These are phyloP conservation scores for Alternaria ventricosa DNA, from an alignment of 2,329 filamentous ascomycete species.

Conservation along the genomic window DNA sequence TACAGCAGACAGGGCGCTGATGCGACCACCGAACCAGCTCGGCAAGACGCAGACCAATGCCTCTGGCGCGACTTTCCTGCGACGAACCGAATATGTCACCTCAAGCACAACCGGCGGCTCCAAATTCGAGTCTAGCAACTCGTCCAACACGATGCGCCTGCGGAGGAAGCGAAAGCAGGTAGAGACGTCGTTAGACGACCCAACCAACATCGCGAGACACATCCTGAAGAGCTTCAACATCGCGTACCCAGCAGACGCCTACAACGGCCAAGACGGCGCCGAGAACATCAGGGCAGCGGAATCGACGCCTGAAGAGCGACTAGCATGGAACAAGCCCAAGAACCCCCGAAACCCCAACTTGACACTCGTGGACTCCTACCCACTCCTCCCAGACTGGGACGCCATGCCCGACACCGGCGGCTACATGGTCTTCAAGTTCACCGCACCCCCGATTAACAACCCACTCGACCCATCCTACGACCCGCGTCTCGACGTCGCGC, in stretches of 20 bases:
- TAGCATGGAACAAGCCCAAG: conserved; percentile 66
- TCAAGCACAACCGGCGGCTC: conserved; percentile 51
- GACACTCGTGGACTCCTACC: conserved; percentile 65
- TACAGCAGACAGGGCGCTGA: conserved; percentile 81
- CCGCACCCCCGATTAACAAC: conserved; percentile 62
- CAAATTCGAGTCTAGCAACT: conserved; percentile 60
- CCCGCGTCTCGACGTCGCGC: conserved; percentile 64
- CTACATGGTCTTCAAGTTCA: conserved; percentile 68
- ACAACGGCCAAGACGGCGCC: conserved; percentile 70
- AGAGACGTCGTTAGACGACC: conserved; percentile 60
- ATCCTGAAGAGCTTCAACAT: conserved; percentile 70
- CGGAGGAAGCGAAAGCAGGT: conserved; percentile 47
- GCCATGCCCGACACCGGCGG: conserved; percentile 65
- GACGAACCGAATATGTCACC: conserved; percentile 94
- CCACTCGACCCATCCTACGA: conserved; percentile 59
- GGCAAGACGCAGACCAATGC: conserved; percentile 82
- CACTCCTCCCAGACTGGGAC: conserved; percentile 66
- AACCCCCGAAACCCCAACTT: conserved; percentile 65
- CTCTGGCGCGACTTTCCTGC: conserved; percentile 87
- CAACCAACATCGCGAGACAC: conserved; percentile 65
- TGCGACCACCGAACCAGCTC: conserved; percentile 82
- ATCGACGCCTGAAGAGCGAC: conserved; percentile 60
- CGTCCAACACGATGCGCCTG: conserved; percentile 51
- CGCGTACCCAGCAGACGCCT: conserved; percentile 67
- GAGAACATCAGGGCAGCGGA: conserved; percentile 61